phyloP scores from a whole-genome alignment of 768 basidiomycete genomes.

The Lactifluus echinatus region DNA sequence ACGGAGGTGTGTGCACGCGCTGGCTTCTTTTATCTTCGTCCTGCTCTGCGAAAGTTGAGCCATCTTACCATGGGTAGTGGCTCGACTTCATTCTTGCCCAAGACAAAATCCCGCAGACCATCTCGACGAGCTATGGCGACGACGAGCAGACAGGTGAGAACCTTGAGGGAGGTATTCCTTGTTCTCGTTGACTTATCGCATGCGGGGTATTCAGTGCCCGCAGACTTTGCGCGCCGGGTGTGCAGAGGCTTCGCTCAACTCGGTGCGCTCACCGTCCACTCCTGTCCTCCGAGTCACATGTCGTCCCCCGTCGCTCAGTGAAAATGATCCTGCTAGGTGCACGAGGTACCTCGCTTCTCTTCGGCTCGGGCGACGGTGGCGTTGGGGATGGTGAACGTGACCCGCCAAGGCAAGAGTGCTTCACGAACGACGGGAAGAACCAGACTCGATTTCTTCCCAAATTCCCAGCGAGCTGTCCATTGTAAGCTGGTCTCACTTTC shows the following conservation, averaged over 20 bases:
- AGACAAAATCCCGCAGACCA: conserved; percentile 43
- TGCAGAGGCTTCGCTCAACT: conserved; percentile 57
- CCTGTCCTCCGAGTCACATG: background rate
- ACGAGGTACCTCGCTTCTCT: conserved; percentile 58
- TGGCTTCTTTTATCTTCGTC: background rate
- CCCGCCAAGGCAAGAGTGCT: conserved; percentile 45
- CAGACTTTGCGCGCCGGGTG: conserved; percentile 38
- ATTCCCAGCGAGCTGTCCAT: conserved; percentile 55
- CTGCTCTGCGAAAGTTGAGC: too few species aligned
- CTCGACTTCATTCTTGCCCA: conserved; percentile 44
- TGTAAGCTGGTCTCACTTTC: too few species aligned
- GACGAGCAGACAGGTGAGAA: conserved; percentile 56
- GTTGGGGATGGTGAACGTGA: conserved; percentile 55
- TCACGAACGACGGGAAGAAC: conserved; percentile 57
- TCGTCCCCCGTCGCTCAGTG: conserved; percentile 55
- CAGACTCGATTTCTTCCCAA: conserved; percentile 40
- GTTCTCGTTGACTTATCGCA: background rate
- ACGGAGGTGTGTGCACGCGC: conserved; percentile 2
- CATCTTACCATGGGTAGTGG: too few species aligned
- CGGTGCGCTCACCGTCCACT: conserved; percentile 27
- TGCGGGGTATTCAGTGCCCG: conserved; percentile 34
- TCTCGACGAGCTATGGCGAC: conserved; percentile 68
- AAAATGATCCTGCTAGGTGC: too few species aligned
- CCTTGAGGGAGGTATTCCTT: too few species aligned
- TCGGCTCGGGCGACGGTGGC: conserved; percentile 59